Base-by-base conservation (phyloP, 306 rosid genomes). In the Urtica urens region DNA sequence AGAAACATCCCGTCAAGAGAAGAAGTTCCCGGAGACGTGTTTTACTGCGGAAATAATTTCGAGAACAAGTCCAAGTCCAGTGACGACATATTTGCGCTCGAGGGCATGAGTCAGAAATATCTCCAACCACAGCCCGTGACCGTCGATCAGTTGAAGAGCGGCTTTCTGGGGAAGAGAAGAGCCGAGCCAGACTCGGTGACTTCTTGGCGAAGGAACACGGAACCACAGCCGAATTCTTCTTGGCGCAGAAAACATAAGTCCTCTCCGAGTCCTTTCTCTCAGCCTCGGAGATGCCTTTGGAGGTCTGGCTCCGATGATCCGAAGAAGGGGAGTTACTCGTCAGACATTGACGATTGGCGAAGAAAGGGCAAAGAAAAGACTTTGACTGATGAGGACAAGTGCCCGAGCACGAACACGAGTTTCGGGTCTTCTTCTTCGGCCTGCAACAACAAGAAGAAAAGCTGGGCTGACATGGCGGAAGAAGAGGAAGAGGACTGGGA, bases 391-490 rank as follows among this genome's bases (percentile, higher is more conserved):
- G 20, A 16, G n/a, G 42, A 31, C 22, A 38, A 46, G 19, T 17
- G 42, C 35, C 66, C 38, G 49, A 49, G 27, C 27, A 13, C 21
- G 6, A 33, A n/a, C n/a, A n/a, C n/a, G n/a, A n/a, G n/a, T n/a
- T n/a, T n/a, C n/a, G n/a, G n/a, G n/a, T n/a, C n/a, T 23, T 53
- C 77, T 50, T 60, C 67, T 22, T 57, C 57, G 34, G 38, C 21
- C 39, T 35, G n/a, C n/a, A 8, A 31, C 9, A 50, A 38, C 26
- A 44, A 45, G 13, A 75, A 77, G 82, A 90, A 81, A 63, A 85
- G 99, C 33, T 90, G 99, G 99, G 99, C 99, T 47, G 99, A 90
- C 49, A 69, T 85, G 67, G 94, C 51, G 11, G 95, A 90, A 73
- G 99, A 88, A 72, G 96, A 83, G 41, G 92, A 70, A 23, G 17